Percentiles rank a stretch among this genome's conserved stretches.
Conservation (phyloP, 306 rosid species). For the Corylus americana region DNA sequence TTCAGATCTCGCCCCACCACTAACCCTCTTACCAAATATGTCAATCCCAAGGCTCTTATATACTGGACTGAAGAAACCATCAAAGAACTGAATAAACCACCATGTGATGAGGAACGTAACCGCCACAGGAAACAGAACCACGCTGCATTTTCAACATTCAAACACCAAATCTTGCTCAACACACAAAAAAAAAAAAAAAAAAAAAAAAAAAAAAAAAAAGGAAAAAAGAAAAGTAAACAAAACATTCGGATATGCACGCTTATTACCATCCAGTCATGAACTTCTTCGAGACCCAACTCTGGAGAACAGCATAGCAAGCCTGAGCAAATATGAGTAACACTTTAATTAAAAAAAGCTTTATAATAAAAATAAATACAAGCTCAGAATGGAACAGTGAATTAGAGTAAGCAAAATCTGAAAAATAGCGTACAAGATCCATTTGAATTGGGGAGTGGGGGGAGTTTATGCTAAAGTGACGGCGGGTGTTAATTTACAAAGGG, state of each 20-base stretch:
- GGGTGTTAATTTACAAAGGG: background rate
- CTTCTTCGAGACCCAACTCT: constrained; percentile 93
- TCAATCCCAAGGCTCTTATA: constrained; percentile 77
- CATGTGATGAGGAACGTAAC: constrained; percentile 82
- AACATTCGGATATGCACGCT: background rate
- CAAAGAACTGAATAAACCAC: constrained; percentile 92
- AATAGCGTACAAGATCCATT: background rate
- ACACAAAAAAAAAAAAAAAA: background rate
- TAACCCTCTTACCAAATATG: constrained; percentile 53
- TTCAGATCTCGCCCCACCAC: too few species aligned
- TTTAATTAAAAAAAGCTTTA: too few species aligned
- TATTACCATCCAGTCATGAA: constrained; percentile 92
- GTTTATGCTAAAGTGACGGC: background rate
- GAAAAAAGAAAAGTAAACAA: background rate
- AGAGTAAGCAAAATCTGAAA: background rate
- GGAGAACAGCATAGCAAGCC: constrained; percentile 88
- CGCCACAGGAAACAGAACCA: constrained; percentile 87
- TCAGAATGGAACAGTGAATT: too few species aligned
- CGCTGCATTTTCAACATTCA: constrained; percentile 59
- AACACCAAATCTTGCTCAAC: constrained; percentile 17
- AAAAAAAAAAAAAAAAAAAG: background rate
- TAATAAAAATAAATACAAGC: too few species aligned
- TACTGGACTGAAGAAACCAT: constrained; percentile 87
- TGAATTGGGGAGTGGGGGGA: background rate
- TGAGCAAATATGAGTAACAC: constrained; percentile 21